Evolutionary conservation across 306 rosid species (phyloP).

Genomic region (apple (Malus domestica)): DNA sequence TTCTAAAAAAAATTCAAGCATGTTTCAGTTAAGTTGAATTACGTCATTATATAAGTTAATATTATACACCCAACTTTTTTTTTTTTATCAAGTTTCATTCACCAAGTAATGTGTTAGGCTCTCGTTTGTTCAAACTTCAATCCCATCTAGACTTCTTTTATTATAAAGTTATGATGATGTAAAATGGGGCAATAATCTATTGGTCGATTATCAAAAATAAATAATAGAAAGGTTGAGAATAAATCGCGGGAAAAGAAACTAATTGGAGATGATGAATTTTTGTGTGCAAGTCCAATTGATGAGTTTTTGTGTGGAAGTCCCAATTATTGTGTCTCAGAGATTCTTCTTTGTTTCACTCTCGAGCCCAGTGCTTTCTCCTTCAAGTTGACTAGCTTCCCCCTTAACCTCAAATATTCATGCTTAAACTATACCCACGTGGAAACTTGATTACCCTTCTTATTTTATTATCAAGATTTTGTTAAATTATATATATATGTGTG

Average conservation of each 20-base stretch:
- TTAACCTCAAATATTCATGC: background rate
- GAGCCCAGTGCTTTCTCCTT: constrained; percentile 52
- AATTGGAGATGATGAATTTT: constrained; percentile 10
- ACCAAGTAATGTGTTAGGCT: background rate
- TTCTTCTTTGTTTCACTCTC: constrained; percentile 31
- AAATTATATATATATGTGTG: no score
- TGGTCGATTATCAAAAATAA: no score
- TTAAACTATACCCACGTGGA: background rate
- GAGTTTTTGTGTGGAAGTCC: constrained; percentile 20
- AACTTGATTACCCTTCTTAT: background rate
- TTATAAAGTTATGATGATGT: no score
- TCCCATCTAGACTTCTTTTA: no score
- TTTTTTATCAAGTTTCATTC: background rate
- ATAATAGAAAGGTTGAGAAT: background rate
- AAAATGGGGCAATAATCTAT: background rate
- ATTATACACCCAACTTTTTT: no score
- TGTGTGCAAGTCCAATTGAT: constrained; percentile 17
- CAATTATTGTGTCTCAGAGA: constrained; percentile 24
- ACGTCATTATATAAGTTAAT: background rate
- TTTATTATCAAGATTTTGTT: background rate
- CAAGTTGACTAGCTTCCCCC: constrained; percentile 6
- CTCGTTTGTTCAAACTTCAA: no score
- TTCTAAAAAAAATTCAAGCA: no score
- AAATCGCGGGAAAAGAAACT: background rate
- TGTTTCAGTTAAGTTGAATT: background rate